These are phyloP conservation scores for Teratosphaeria pseudoeucalypti DNA, from an alignment of 2,329 filamentous ascomycete species.

Conservation along the genomic window DNA sequence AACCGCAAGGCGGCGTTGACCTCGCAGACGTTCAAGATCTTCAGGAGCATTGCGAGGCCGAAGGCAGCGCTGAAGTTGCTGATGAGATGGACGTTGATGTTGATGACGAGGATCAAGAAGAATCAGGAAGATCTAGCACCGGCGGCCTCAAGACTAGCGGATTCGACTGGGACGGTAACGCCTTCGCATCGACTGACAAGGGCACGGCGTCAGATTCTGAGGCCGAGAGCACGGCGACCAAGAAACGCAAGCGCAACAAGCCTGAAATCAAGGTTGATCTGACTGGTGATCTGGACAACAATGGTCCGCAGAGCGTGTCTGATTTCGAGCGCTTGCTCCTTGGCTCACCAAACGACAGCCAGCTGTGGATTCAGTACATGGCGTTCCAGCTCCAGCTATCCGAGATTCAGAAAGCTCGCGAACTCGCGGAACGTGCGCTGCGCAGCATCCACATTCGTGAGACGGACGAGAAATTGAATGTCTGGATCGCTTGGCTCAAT, in stretches of 20 bases:
- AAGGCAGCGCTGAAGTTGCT: conserved; percentile 37
- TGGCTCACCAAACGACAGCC: conserved; percentile 84
- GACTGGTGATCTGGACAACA: conserved; percentile 81
- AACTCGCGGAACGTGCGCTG: conserved; percentile 82
- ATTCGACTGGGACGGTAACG: conserved; percentile 78
- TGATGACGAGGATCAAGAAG: neutral
- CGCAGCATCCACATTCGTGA: conserved; percentile 85
- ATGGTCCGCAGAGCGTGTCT: conserved; percentile 78
- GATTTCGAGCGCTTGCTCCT: conserved; percentile 92
- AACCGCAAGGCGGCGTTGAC: conserved; percentile 19
- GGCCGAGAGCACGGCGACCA: conserved; percentile 36
- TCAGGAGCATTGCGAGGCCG: conserved; percentile 32
- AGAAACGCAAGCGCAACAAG: conserved; percentile 61
- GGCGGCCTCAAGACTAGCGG: conserved; percentile 56
- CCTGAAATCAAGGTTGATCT: conserved; percentile 72
- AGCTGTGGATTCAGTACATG: conserved; percentile 95
- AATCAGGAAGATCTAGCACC: conserved; percentile 12
- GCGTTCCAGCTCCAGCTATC: conserved; percentile 92
- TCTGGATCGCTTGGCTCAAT: conserved; percentile 92
- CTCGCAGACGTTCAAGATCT: conserved; percentile 25
- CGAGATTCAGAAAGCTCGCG: conserved; percentile 77
- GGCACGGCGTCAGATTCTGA: conserved; percentile 45
- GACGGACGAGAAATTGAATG: conserved; percentile 83
- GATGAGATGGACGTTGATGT: conserved; percentile 20
- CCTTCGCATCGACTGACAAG: conserved; percentile 40